These are phyloP conservation scores for Epipyxis sp. DNA, from an alignment of 108 stramenopile species.

Conservation along the genomic window DNA sequence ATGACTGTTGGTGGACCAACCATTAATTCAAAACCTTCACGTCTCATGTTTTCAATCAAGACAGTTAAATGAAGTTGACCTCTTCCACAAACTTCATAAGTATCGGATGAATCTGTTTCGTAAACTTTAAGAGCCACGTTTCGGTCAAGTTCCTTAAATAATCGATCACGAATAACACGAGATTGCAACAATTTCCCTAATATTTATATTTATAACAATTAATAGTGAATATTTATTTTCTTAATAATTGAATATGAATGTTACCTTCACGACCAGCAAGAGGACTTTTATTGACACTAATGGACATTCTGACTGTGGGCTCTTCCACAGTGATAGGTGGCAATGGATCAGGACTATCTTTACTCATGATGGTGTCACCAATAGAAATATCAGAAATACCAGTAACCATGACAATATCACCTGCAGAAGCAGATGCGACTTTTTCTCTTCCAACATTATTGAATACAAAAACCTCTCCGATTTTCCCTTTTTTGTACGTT, in stretches of 20 bases:
- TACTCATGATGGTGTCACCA: conserved; percentile 89
- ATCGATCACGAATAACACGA: conserved; percentile 92
- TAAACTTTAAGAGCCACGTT: conserved; percentile 90
- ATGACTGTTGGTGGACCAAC: conserved; percentile 96
- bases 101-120: conserved; percentile 87
- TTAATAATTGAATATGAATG: too few species aligned
- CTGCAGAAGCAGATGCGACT: conserved; percentile 79
- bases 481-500: background rate
- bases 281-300: conserved; percentile 98
- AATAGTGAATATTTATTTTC: too few species aligned
- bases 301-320: conserved; percentile 96
- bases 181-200: conserved; percentile 87
- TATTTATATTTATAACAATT: too few species aligned
- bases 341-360: conserved; percentile 71
- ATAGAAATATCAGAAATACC: conserved; percentile 84
- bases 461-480: conserved; percentile 33
- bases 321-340: conserved; percentile 94
- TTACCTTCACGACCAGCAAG: conserved; percentile 96
- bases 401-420: conserved; percentile 96
- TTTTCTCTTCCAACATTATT: conserved; percentile 60
- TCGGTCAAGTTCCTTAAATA: conserved; percentile 88
- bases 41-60: conserved; percentile 96
- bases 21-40: conserved; percentile 98
- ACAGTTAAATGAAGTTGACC: conserved; percentile 98
- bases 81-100: conserved; percentile 90